phyloP scores from a whole-genome alignment of 2,329 filamentous ascomycete genomes.

The Torrubiella hemipterigena region DNA sequence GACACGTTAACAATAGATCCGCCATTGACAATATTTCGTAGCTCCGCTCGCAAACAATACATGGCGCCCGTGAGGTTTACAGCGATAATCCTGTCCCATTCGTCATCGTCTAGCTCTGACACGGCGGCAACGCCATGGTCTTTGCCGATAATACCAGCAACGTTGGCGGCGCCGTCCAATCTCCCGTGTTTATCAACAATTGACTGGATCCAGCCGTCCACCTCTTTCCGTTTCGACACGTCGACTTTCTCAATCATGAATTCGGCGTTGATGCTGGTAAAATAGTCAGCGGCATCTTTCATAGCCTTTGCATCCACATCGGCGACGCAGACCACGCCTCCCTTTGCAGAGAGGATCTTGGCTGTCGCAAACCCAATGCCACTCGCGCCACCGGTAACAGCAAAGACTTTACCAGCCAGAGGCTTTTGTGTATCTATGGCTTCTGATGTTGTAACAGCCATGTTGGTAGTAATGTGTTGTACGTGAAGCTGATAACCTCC shows the following conservation, averaged over 20 bases:
- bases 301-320: slow-evolving; percentile 23
- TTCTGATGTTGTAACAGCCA: too few relatives aligned
- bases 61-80: slow-evolving; percentile 36
- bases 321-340: slow-evolving; percentile 23
- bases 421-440: too few relatives aligned
- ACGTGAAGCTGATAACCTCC: too few relatives aligned
- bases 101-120: slow-evolving; percentile 28
- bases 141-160: slow-evolving; percentile 37
- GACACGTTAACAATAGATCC: slow-evolving; percentile 46
- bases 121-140: slow-evolving; percentile 25
- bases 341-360: slow-evolving; percentile 20
- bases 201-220: slow-evolving; percentile 34
- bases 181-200: slow-evolving; percentile 33
- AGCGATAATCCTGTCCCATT: slow-evolving; percentile 32
- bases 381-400: slow-evolving; percentile 19
- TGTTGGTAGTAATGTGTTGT: too few relatives aligned
- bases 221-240: slow-evolving; percentile 30
- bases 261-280: slow-evolving; percentile 12
- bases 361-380: slow-evolving; percentile 29
- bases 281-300: slow-evolving; percentile 17
- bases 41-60: slow-evolving; percentile 33
- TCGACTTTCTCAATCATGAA: slow-evolving; percentile 28
- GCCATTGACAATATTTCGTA: slow-evolving; percentile 31
- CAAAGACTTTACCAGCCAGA: slow-evolving; percentile 14
- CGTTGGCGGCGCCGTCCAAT: slow-evolving; percentile 40